Base-by-base conservation (phyloP, 1,139 yeast species). In the Arxiozyma telluris region DNA sequence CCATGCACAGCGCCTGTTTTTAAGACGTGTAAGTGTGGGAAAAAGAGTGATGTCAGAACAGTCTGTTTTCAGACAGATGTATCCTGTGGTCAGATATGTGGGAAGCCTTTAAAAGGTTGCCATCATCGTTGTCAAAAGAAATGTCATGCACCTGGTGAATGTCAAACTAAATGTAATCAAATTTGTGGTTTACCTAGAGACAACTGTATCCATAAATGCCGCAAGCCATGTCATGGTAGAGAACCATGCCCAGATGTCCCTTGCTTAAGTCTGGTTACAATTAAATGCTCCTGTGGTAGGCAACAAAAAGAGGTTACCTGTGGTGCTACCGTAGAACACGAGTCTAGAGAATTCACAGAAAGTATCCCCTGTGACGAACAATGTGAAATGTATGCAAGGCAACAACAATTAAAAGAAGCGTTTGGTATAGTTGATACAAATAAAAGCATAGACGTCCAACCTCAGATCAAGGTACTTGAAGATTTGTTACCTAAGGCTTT, bases 31-130 rank as follows among this genome's bases (percentile, higher is more conserved):
- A 79, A 80, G 59, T 90, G 98, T 74, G 91, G 91, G 5, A 76
- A 78, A 57, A 72, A 72, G 27, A 72, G 73, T 11, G 57, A 59
- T 22, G 76, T 87, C 27, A 78, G 81, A 48, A 86, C 87, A 30
- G 81, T 87, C 21, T 80, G 97, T 69, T 85, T 84, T 51, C 87
- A 85, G 57, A 73, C 76, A 8, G 74, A 74, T 38, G 90, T 85
- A 0, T 81, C 88, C 3, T 90, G 98, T 70, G 91, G 93, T 15
- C 75, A 72, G 47, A 70, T 74, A 23, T 90, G 98, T 72, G 78
- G 74, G 1, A 78, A 76, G 53, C 61, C 69, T 4, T 75, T 87
- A 55, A 65, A 72, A 0, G 82, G 88, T 68, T 94, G 96, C 20
- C 63, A 63, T 11, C 97, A 90, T 66, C 71, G 71, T 23, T 90